Percentiles rank a stretch among this genome's conserved stretches.
phyloP scores from a whole-genome alignment of 2,329 filamentous ascomycete genomes.

The Arthrobotrys sphaeroides region DNA sequence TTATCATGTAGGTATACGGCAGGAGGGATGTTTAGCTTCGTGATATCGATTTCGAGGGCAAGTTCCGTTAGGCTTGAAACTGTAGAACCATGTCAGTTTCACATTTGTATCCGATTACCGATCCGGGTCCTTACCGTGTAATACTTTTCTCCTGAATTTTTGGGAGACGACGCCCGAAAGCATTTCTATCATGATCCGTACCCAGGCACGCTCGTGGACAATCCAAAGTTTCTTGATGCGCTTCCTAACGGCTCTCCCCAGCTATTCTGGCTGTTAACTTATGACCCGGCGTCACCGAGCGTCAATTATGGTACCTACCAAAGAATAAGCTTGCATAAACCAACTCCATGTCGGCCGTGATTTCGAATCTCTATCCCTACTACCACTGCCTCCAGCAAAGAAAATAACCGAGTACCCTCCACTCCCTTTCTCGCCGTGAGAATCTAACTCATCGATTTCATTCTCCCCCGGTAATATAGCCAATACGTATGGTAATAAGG shows the following conservation, averaged over 20 bases:
- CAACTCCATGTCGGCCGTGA: conserved; percentile 67
- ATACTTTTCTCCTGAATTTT: conserved; percentile 69
- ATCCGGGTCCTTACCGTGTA: conserved; percentile 63
- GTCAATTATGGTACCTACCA: conserved; percentile 57
- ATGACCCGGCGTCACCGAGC: not conserved
- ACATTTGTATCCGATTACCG: not conserved
- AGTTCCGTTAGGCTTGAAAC: conserved; percentile 66
- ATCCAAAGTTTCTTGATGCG: conserved; percentile 68
- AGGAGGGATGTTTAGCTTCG: conserved; percentile 67
- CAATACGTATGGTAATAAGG: conserved; percentile 67
- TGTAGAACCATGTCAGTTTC: conserved; percentile 54
- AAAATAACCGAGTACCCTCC: conserved; percentile 69
- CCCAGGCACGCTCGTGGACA: conserved; percentile 69
- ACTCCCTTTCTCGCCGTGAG: conserved; percentile 53
- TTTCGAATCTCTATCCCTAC: conserved; percentile 58
- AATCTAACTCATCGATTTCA: conserved; percentile 61
- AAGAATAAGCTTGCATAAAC: conserved; percentile 69
- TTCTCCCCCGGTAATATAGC: conserved; percentile 68
- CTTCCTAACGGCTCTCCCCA: conserved; percentile 68
- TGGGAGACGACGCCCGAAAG: conserved; percentile 69
- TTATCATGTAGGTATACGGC: conserved; percentile 68
- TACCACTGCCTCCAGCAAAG: conserved; percentile 65
- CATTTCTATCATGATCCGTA: conserved; percentile 67
- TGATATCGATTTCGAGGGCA: conserved; percentile 66
- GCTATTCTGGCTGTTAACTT: conserved; percentile 51